Base-by-base conservation (phyloP, 2,329 filamentous ascomycete species). In the Chaetomium globosum region DNA sequence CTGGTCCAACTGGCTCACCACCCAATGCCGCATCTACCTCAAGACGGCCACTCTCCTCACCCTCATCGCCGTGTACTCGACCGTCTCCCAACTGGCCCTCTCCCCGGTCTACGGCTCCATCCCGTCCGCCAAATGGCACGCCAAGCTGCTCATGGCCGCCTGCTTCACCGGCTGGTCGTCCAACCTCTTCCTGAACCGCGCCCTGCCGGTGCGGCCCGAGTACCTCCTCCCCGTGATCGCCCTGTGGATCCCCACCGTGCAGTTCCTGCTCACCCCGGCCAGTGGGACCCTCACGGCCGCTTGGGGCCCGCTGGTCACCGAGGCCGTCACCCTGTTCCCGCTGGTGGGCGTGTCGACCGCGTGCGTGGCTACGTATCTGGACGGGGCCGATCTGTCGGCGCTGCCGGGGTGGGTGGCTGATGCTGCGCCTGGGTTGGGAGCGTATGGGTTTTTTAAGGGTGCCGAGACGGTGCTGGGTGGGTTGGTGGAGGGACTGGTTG, bases 61-160 rank as follows among this genome's bases (percentile, higher is more conserved):
- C 30, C 79, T 90, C 54, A 82, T 85, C 10, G 90, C 88, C 53
- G 74, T 88, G 51, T 87, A 85, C 66, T 88, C 89, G 55, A 87
- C 88, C 68, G 85, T 89, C 65, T 94, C 91, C 0, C 87, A 92
- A 74, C 82, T 93, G 68, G 88, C 86, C 48, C 82, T 98, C 39
- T 91, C 92, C 23, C 95, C 95, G 1, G 90, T 96, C 12, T 98
- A 96, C 77, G 95, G 95, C 60, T 87, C 89, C 19, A 91, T 96
- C 46, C 91, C 94, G 1, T 82, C 92, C 0, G 84, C 86, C 1
- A 81, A 89, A 69, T 90, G 89, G 76, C 94, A 97, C 75, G 79
- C 82, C 59, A 84, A 85, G 74, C 83, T 87, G 66, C 80, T 92
- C 68, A 87, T 87, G 71, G 79, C 85, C 3, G 87, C 86, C 31